A percentile compares a stretch with the other conserved stretches of the same genome.
These are phyloP conservation scores for Monosporascus cannonballus DNA, from an alignment of 2,329 filamentous ascomycete genomes.

Conservation along the genomic window DNA sequence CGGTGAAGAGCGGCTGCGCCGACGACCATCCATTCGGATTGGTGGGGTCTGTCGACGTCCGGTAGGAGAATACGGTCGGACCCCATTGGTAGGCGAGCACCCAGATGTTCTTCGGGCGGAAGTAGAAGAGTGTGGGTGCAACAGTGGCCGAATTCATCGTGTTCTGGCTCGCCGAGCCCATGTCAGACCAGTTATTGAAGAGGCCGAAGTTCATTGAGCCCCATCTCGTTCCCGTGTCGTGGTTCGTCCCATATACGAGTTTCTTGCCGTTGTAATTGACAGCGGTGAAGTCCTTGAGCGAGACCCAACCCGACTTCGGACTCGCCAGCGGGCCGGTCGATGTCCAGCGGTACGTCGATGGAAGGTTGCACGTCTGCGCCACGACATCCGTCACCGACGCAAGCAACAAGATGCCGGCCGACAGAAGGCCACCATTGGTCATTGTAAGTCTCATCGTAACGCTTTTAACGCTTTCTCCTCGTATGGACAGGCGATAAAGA, in stretches of 20 bases:
- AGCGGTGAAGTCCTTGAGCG: constrained; percentile 58
- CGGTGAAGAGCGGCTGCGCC: constrained; percentile 49
- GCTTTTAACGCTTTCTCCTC: background rate
- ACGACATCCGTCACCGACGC: constrained; percentile 11
- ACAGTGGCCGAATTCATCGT: constrained; percentile 40
- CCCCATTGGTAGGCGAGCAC: constrained; percentile 64
- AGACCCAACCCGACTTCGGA: constrained; percentile 47
- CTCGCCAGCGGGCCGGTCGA: constrained; percentile 43
- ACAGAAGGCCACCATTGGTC: background rate
- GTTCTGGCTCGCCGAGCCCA: constrained; percentile 47
- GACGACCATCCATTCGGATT: constrained; percentile 52
- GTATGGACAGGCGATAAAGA: too few relatives aligned
- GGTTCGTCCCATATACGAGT: constrained; percentile 52
- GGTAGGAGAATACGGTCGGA: constrained; percentile 51
- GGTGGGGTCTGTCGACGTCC: constrained; percentile 51
- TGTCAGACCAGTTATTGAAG: constrained; percentile 46
- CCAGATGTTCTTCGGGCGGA: constrained; percentile 55
- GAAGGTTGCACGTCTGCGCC: constrained; percentile 39
- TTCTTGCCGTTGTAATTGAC: constrained; percentile 51
- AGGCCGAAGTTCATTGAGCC: constrained; percentile 54
- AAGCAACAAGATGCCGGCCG: constrained; percentile 9
- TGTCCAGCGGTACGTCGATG: constrained; percentile 50
- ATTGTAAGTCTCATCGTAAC: constrained; percentile 7
- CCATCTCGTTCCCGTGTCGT: constrained; percentile 37
- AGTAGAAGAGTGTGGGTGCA: constrained; percentile 59